Percentiles rank a stretch among this genome's conserved stretches.
These are phyloP conservation scores for Martensiomyces pterosporus DNA, from an alignment of 192 early-diverging fungal genomes.

Conservation along the genomic window DNA sequence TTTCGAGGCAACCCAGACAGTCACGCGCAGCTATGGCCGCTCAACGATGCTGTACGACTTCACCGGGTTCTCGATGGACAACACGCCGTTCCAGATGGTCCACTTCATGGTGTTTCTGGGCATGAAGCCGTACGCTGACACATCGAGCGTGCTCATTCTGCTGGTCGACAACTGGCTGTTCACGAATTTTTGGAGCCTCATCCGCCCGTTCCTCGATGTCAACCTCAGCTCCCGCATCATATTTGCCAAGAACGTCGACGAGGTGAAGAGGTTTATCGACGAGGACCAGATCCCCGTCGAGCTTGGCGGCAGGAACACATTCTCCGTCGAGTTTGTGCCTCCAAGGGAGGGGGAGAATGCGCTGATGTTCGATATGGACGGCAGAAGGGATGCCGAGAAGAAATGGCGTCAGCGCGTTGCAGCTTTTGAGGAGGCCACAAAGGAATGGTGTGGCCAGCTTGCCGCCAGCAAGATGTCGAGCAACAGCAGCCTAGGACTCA, in stretches of 20 bases:
- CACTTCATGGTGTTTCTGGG: slow-evolving; percentile 35
- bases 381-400: slow-evolving; percentile 22
- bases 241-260: slow-evolving; percentile 30
- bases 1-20: slow-evolving; percentile 25
- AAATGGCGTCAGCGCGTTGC: slow-evolving; percentile 23
- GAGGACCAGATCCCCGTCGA: slow-evolving; percentile 30
- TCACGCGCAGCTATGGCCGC: slow-evolving; percentile 17
- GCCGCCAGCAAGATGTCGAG: too few species aligned
- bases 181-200: slow-evolving; percentile 38
- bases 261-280: slow-evolving; percentile 37
- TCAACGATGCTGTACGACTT: slow-evolving; percentile 36
- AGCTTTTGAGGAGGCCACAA: slow-evolving; percentile 26
- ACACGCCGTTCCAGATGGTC: slow-evolving; percentile 38
- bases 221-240: slow-evolving; percentile 42
- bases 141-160: slow-evolving; percentile 35
- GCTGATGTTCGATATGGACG: slow-evolving; percentile 23
- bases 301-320: slow-evolving; percentile 25
- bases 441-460: slow-evolving; percentile 15
- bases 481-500: too few species aligned
- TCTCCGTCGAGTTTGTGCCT: slow-evolving; percentile 8
- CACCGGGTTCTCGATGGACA: slow-evolving; percentile 38
- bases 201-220: slow-evolving; percentile 37
- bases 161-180: slow-evolving; percentile 51
- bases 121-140: slow-evolving; percentile 28
- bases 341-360: slow-evolving; percentile 33